Evolutionary conservation across 73 alveolate genomes (phyloP), one percentile per base, ranked within the genome.

Genomic region (Breviolum minutum): DNA sequence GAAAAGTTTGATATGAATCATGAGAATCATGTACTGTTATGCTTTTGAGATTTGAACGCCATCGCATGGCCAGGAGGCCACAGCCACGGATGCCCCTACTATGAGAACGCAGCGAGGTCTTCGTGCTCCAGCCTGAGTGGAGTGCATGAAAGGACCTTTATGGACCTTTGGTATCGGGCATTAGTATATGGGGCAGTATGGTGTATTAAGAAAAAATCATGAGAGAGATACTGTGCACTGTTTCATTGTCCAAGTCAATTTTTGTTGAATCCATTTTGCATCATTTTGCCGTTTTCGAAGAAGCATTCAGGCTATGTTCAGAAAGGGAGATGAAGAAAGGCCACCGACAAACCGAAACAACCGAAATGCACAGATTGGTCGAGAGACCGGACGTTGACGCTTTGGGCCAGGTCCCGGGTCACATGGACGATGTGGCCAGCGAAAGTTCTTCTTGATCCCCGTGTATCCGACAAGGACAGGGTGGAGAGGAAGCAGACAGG

Each of bases 351-450:
- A n/a, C n/a, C n/a, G 54, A 40, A 40, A 40, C 54, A 3, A n/a
- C n/a, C n/a, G n/a, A n/a, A n/a, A n/a, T n/a, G 8, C 83, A 73
- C 29, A 19, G 54, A 27, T 24, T 7, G 83, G 79, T 14, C 79
- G 14, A 20, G 80, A 24, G 80, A 69, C 54, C 3, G 54, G 54
- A 40, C 54, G 54, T 40, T 40, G 54, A 40, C 54, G 54, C 54
- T 40, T 3, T 40, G 54, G 54, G 2, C 86, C 14, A 88, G 95
- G 95, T 76, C 32, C 30, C 68, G 80, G 22, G 86, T 88, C 63
- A 88, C 95, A 7, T 88, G 95, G 95, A 88, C 95, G 26, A 88
- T 88, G 95, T 88, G 95, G 95, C 95, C 95, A 29, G 95, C 95
- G 27, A 83, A 85, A 13, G 26, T 88, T 26, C 95, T 88, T 76